Evolutionary conservation across 2,329 filamentous ascomycete species (phyloP).

Genomic region (Pseudogymnoascus sp.): DNA sequence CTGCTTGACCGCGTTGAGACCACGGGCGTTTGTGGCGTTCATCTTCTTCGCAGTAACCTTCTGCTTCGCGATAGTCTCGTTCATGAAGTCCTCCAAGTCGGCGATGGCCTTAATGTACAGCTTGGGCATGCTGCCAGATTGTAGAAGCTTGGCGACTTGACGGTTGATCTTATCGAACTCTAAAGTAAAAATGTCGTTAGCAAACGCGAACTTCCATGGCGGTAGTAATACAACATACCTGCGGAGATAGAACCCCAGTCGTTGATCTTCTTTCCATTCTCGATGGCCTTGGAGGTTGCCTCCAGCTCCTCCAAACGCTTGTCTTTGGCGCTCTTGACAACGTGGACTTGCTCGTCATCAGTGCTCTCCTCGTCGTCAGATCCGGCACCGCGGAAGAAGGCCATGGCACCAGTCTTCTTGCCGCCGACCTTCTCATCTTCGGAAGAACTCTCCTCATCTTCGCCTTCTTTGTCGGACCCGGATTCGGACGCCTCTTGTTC

Average conservation of each 20-base stretch:
- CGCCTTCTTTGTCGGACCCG: constrained; percentile 42
- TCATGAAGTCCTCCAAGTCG: constrained; percentile 89
- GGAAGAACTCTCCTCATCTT: constrained; percentile 47
- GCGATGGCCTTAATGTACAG: constrained; percentile 86
- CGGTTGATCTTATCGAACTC: constrained; percentile 94
- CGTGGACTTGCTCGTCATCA: constrained; percentile 75
- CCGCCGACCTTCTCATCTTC: constrained; percentile 52
- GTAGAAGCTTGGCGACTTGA: constrained; percentile 69
- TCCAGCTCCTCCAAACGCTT: constrained; percentile 94
- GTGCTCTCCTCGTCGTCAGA: constrained; percentile 75
- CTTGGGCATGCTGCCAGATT: constrained; percentile 75
- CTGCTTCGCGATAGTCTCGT: constrained; percentile 88
- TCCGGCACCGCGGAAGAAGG: constrained; percentile 69
- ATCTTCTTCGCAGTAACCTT: constrained; percentile 97
- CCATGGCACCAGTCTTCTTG: constrained; percentile 62
- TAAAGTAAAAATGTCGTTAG: constrained; percentile 31
- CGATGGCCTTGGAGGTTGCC: constrained; percentile 78
- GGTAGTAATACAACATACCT: constrained; percentile 48
- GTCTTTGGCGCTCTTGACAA: constrained; percentile 96
- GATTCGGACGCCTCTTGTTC: constrained; percentile 38
- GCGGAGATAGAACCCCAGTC: constrained; percentile 91
- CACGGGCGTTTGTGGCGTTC: constrained; percentile 91
- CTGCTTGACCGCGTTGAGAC: constrained; percentile 94
- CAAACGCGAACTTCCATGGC: not conserved
- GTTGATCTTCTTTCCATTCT: constrained; percentile 95